phyloP scores from a whole-genome alignment of 2,329 filamentous ascomycete species.

The Diplodia sapinea region DNA sequence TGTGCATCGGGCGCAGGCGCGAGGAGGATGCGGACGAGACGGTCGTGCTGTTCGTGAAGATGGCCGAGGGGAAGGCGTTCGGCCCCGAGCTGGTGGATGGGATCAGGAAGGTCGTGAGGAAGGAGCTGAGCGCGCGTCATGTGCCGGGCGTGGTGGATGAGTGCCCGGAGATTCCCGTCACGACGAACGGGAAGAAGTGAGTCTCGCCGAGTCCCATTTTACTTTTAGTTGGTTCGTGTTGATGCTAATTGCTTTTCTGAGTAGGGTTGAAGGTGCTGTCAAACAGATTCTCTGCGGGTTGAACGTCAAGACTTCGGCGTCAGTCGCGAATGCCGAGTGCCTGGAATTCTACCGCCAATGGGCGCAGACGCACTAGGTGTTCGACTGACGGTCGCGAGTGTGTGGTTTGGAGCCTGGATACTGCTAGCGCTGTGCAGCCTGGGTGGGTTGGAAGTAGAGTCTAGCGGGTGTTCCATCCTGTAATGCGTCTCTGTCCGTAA shows the following conservation, averaged over 20 bases:
- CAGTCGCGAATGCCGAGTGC: conserved; percentile 89
- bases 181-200: conserved; percentile 93
- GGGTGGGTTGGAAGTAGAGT: neutral
- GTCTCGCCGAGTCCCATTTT: conserved; percentile 42
- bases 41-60: conserved; percentile 86
- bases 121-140: conserved; percentile 84
- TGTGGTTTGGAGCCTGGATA: neutral
- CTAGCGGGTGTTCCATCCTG: neutral
- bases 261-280: conserved; percentile 87
- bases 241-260: neutral
- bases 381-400: neutral
- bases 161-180: conserved; percentile 86
- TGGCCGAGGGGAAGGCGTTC: conserved; percentile 65
- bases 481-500: neutral
- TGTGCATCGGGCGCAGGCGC: conserved; percentile 81
- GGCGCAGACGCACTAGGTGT: conserved; percentile 47
- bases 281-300: conserved; percentile 94
- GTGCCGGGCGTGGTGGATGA: conserved; percentile 84
- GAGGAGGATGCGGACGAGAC: conserved; percentile 79
- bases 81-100: conserved; percentile 61
- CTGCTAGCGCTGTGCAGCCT: neutral
- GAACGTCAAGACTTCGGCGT: conserved; percentile 85
- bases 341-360: conserved; percentile 87
- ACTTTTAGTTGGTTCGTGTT: too few species aligned
- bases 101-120: conserved; percentile 73